A percentile compares a stretch with the other conserved stretches of the same genome.
Evolutionary conservation across 805 yeast genomes (phyloP).

Genomic region (Pichia eremophila): DNA sequence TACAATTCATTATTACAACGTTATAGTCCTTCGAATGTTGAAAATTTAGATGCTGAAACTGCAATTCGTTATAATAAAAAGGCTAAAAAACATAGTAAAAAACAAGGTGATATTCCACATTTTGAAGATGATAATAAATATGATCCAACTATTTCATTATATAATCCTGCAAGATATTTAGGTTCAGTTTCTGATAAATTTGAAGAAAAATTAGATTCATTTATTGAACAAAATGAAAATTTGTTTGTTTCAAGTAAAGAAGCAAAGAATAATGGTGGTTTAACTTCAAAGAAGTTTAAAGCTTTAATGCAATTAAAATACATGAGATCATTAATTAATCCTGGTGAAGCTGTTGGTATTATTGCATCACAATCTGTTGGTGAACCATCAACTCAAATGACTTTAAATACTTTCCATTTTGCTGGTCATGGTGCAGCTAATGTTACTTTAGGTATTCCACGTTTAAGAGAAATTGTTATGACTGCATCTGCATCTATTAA

Average conservation of each 20-base stretch:
- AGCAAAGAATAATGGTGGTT: slow-evolving; percentile 35
- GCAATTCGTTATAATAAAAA: slow-evolving; percentile 79
- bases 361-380: slow-evolving; percentile 98
- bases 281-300: slow-evolving; percentile 76
- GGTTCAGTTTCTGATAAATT: slow-evolving; percentile 92
- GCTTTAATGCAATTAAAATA: slow-evolving; percentile 97
- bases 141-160: slow-evolving; percentile 82
- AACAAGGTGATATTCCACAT: slow-evolving; percentile 54
- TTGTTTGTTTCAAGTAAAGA: slow-evolving; percentile 48
- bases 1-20: slow-evolving; percentile 77
- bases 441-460: slow-evolving; percentile 98
- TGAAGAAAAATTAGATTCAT: slow-evolving; percentile 68
- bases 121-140: slow-evolving; percentile 53
- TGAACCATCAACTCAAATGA: slow-evolving; percentile 99
- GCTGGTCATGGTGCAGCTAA: slow-evolving; percentile 99
- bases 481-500: slow-evolving; percentile 92
- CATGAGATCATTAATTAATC: slow-evolving; percentile 89
- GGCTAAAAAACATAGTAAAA: slow-evolving; percentile 60
- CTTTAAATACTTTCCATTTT: slow-evolving; percentile 91
- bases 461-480: slow-evolving; percentile 99
- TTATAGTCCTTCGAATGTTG: slow-evolving; percentile 74
- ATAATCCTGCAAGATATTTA: slow-evolving; percentile 79
- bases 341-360: slow-evolving; percentile 98
- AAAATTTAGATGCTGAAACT: slow-evolving; percentile 72
- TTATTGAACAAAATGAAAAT: slow-evolving; percentile 45